Base-by-base conservation (phyloP, 768 basidiomycete species). In the Paxillus ammoniavirescens region DNA sequence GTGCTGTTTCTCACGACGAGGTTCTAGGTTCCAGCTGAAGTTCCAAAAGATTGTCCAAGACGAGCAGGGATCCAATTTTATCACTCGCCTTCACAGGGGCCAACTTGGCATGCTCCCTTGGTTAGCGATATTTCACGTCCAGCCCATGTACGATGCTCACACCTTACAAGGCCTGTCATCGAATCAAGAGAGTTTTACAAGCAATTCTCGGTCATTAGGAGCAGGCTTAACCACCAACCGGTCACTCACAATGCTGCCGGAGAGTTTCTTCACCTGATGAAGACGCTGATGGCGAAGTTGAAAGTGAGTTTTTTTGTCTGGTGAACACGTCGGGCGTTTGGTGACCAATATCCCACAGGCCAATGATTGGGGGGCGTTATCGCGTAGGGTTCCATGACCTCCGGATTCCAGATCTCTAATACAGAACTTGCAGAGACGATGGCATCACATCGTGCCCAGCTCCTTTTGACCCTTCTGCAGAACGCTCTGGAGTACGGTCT, bases 261-360 rank as follows among this genome's bases (percentile, higher is more conserved):
- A n/a, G 72, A 77, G 49, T 82, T 83, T 56, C 65, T 83, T 15
- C 73, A 76, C 46, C 78, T 74, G 0, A 61, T 83, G 54, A 83
- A 83, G 62, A 80, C 79, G 0, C 58, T 83, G 49, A 83, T 83
- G 82, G 82, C 82, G 4, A 83, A 83, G 54, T 61, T 83, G 47
- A 82, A 82, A 73, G 81, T 78, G 46, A 30, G 56, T 49, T 18
- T 33, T 33, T 36, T 49, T 3, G 1, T 44, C 9, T 17, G 44
- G 15, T 17, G 18, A 14, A 15, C 30, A 35, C 47, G 8, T 13
- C 17, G 41, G 8, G 35, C 31, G 5, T 15, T 4, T 6, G 14
- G 36, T 49, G 5, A 37, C 45, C 8, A 23, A 48, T 28, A 42
- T 35, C 37, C 28, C 12, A 44, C 12, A 53, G 81, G 75, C 78